Evolutionary conservation across 1,284 basidiomycete genomes (phyloP).

Genomic region (Moesziomyces globuligerus): DNA sequence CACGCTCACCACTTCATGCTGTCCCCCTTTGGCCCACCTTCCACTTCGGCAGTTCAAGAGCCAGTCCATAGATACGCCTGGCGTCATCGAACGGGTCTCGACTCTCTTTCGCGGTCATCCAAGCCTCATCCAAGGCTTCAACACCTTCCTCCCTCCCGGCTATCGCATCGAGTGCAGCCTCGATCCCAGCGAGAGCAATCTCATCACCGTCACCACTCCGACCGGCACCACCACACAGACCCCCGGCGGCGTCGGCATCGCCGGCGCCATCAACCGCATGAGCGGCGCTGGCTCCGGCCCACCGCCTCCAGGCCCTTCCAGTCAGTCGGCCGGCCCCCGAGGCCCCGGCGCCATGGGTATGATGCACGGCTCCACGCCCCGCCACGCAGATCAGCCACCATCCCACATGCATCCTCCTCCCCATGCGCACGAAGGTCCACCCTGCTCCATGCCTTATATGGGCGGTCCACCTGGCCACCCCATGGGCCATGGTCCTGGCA

Average conservation of each 20-base stretch:
- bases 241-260: constrained; percentile 66
- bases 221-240: constrained; percentile 78
- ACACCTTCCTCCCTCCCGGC: constrained; percentile 95
- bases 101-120: constrained; percentile 94
- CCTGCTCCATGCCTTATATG: constrained; percentile 34
- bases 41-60: constrained; percentile 59
- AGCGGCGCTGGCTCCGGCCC: constrained; percentile 47
- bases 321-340: constrained; percentile 24
- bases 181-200: constrained; percentile 73
- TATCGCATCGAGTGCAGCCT: constrained; percentile 92
- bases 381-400: constrained; percentile 42
- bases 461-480: constrained; percentile 33
- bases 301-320: constrained; percentile 21
- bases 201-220: constrained; percentile 95
- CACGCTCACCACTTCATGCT: constrained; percentile 1
- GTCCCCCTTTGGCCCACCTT: neutral
- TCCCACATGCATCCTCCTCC: constrained; percentile 42
- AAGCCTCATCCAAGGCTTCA: constrained; percentile 95
- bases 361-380: constrained; percentile 38
- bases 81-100: constrained; percentile 96
- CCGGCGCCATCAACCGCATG: constrained; percentile 61
- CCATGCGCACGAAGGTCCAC: constrained; percentile 32
- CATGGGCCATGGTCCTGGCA: constrained; percentile 24
- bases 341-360: constrained; percentile 39
- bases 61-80: constrained; percentile 87